Evolutionary conservation across 1,284 basidiomycete genomes (phyloP).

Genomic region (Marasmius oreades): DNA sequence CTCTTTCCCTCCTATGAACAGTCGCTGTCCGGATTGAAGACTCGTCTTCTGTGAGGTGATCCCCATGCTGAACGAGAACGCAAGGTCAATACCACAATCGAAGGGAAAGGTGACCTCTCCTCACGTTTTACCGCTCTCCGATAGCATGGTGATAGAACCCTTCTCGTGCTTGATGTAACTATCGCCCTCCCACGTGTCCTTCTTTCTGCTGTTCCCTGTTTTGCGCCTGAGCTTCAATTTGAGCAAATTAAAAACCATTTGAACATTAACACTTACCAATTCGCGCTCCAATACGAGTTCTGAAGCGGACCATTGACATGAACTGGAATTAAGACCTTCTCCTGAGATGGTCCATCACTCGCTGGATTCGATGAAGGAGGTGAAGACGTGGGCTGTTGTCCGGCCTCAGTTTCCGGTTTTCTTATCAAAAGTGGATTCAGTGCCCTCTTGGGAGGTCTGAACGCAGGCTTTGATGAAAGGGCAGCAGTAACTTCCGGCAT

Average conservation of each 20-base stretch:
- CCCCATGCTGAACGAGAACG: conserved; percentile 47
- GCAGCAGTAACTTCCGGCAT: conserved; percentile 24
- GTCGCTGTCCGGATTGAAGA: conserved; percentile 44
- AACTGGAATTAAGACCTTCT: not conserved
- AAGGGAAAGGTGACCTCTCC: conserved; percentile 15
- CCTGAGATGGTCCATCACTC: not conserved
- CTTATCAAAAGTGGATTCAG: conserved; percentile 7
- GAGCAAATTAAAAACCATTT: conserved; percentile 1
- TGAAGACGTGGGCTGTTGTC: conserved; percentile 3
- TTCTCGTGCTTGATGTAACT: conserved; percentile 53
- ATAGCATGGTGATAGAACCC: conserved; percentile 56
- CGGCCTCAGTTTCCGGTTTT: not conserved
- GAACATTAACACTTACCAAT: conserved; percentile 47
- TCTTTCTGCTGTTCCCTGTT: conserved; percentile 67
- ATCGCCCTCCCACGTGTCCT: conserved; percentile 89
- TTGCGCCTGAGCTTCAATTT: conserved; percentile 55
- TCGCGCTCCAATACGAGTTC: conserved; percentile 59
- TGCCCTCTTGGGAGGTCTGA: conserved; percentile 13
- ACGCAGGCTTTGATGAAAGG: conserved; percentile 37
- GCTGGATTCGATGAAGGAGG: not conserved
- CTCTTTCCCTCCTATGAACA: conserved; percentile 56
- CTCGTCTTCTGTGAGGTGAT: conserved; percentile 60
- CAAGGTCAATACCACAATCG: conserved; percentile 5
- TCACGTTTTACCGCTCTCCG: conserved; percentile 68
- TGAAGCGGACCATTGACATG: not conserved